Evolutionary conservation across 2,329 filamentous ascomycete genomes (phyloP).

Genomic region (Alternaria brassicae): DNA sequence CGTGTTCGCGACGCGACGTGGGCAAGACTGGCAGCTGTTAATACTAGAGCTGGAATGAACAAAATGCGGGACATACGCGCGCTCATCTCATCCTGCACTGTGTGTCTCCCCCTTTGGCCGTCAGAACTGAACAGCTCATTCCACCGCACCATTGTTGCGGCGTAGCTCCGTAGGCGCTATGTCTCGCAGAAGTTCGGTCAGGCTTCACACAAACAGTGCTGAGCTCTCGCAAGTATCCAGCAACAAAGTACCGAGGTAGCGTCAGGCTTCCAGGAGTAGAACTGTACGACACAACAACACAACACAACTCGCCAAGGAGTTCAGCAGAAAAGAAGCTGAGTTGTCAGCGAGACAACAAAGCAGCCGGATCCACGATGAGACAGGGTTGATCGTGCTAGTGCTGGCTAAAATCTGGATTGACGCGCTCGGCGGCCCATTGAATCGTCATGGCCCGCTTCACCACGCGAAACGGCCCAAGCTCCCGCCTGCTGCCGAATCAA

Average conservation of each 20-base stretch:
- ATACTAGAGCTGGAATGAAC: conserved; percentile 1
- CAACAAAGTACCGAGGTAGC: neutral
- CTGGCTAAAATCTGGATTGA: conserved; percentile 25
- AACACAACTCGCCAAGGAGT: neutral
- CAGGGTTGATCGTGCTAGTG: conserved; percentile 10
- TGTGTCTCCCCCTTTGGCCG: conserved; percentile 49
- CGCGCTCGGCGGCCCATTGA: conserved; percentile 13
- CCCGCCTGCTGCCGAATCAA: neutral
- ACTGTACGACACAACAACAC: neutral
- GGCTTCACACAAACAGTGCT: neutral
- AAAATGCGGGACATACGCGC: conserved; percentile 39
- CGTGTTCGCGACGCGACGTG: conserved; percentile 62
- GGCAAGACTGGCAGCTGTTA: conserved; percentile 66
- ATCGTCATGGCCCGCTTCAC: conserved; percentile 8
- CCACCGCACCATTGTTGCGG: conserved; percentile 50
- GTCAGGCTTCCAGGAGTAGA: neutral
- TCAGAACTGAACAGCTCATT: conserved; percentile 46
- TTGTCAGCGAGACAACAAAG: conserved; percentile 7
- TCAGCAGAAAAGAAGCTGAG: neutral
- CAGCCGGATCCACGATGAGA: conserved; percentile 4
- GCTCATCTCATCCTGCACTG: conserved; percentile 53
- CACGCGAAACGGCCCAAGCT: conserved; percentile 23
- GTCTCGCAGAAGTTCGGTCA: neutral
- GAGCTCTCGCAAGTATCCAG: neutral
- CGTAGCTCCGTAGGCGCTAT: neutral